Evolutionary conservation across 371 early-diverging fungal genomes (phyloP).

Genomic region (Mucor racemosus): DNA sequence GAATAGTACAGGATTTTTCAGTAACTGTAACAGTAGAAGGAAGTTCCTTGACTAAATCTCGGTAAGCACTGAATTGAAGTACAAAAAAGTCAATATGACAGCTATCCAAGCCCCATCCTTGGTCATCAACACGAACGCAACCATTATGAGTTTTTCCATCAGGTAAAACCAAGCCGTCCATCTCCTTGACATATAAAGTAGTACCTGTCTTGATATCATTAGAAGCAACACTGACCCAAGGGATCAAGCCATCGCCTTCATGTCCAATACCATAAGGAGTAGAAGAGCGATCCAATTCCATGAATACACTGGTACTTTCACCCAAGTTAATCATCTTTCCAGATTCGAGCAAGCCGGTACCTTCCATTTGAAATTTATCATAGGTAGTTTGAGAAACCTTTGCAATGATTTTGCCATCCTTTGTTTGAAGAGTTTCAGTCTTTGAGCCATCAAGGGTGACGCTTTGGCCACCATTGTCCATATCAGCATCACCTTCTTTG

Average conservation of each 20-base stretch:
- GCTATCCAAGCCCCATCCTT: slow-evolving; percentile 49
- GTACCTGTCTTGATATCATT: slow-evolving; percentile 49
- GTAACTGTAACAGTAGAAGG: slow-evolving; percentile 19
- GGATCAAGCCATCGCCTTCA: slow-evolving; percentile 34
- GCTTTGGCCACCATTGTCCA: slow-evolving; percentile 30
- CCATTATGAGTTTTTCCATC: slow-evolving; percentile 50
- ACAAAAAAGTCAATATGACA: slow-evolving; percentile 55
- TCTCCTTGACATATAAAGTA: slow-evolving; percentile 47
- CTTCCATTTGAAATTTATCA: slow-evolving; percentile 40
- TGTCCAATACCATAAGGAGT: slow-evolving; percentile 27
- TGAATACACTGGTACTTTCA: slow-evolving; percentile 4
- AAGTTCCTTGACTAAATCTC: slow-evolving; percentile 7
- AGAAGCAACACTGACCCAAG: slow-evolving; percentile 47
- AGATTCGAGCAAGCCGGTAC: slow-evolving; percentile 30
- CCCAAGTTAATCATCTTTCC: slow-evolving; percentile 35
- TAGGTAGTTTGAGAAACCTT: slow-evolving; percentile 29
- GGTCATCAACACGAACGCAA: slow-evolving; percentile 54
- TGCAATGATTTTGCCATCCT: slow-evolving; percentile 21
- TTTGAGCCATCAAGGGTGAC: slow-evolving; percentile 24
- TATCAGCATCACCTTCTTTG: slow-evolving; percentile 35
- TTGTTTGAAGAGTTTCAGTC: slow-evolving; percentile 15
- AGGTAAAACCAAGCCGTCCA: slow-evolving; percentile 48
- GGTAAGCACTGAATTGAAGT: slow-evolving; percentile 20
- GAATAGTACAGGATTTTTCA: slow-evolving; percentile 12
- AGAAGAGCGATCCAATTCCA: slow-evolving; percentile 13